Conservation (phyloP, 2,329 filamentous ascomycete species). For the Pyricularia pennisetigena region DNA sequence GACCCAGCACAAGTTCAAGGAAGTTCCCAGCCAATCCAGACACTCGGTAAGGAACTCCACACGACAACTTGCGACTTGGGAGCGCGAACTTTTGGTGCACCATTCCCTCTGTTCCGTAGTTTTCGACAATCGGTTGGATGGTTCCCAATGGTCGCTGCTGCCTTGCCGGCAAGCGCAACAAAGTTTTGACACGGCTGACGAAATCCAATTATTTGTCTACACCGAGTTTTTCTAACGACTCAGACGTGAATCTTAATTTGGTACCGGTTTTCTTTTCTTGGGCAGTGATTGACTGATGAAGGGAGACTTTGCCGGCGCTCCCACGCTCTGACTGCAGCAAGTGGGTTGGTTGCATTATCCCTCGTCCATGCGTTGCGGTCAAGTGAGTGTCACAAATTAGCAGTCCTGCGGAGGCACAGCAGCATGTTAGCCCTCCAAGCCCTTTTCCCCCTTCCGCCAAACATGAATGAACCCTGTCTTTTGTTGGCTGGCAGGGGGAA, state of each 20-base stretch:
- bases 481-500: background rate
- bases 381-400: background rate
- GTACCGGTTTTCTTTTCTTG: background rate
- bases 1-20: background rate
- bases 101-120: background rate
- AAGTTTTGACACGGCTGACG: background rate
- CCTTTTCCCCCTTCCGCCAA: background rate
- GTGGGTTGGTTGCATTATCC: background rate
- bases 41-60: background rate
- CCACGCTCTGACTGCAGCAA: background rate
- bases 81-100: background rate
- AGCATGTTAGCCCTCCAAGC: background rate
- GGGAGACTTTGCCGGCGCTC: background rate
- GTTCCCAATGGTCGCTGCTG: background rate
- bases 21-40: background rate
- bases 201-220: background rate
- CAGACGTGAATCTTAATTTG: background rate
- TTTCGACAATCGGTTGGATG: background rate
- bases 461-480: background rate
- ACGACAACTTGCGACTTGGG: background rate
- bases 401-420: background rate
- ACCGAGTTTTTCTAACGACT: background rate
- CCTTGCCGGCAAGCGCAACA: background rate
- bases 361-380: background rate
- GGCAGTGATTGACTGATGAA: background rate